Percentiles rank a stretch among this genome's conserved stretches.
phyloP scores from a whole-genome alignment of 1,284 basidiomycete genomes.

The Papiliotrema laurentii region DNA sequence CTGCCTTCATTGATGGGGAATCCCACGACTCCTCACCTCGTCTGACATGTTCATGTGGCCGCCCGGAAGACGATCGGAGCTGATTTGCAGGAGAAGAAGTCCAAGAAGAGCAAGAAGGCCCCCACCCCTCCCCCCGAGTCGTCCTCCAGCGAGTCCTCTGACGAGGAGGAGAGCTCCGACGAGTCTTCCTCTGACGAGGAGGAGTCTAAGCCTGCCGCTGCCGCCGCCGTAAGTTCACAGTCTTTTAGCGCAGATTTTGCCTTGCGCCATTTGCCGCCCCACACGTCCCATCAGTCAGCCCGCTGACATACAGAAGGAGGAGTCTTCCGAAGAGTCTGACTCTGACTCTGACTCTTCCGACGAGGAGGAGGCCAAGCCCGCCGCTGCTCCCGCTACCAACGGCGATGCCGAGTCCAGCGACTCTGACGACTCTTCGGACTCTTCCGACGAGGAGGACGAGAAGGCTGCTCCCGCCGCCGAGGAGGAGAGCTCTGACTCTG shows the following conservation, averaged over 20 bases:
- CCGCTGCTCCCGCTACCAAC: conserved; percentile 11
- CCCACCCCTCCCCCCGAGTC: conserved; percentile 38
- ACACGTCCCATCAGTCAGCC: not conserved
- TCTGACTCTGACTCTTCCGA: conserved; percentile 43
- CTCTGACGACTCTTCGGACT: conserved; percentile 23
- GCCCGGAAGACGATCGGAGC: not conserved
- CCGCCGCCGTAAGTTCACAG: conserved; percentile 7
- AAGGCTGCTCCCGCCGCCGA: conserved; percentile 52
- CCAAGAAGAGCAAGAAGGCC: conserved; percentile 49
- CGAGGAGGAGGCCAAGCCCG: conserved; percentile 19
- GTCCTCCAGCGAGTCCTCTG: conserved; percentile 24
- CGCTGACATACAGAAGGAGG: conserved; percentile 4
- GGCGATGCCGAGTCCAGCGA: conserved; percentile 17
- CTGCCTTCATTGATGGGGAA: not conserved
- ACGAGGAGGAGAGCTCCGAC: conserved; percentile 29
- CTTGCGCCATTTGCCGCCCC: no score
- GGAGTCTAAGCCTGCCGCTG: conserved; percentile 16
- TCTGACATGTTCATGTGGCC: not conserved
- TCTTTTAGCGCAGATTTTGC: no score
- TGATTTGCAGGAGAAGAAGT: conserved; percentile 34
- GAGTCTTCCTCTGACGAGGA: conserved; percentile 9
- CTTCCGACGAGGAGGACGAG: conserved; percentile 54
- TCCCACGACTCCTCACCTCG: not conserved
- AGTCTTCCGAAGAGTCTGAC: conserved; percentile 11
- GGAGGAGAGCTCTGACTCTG: conserved; percentile 40